Conservation (phyloP, 176 grass and related monocot genomes). For the Paspalum notatum region DNA sequence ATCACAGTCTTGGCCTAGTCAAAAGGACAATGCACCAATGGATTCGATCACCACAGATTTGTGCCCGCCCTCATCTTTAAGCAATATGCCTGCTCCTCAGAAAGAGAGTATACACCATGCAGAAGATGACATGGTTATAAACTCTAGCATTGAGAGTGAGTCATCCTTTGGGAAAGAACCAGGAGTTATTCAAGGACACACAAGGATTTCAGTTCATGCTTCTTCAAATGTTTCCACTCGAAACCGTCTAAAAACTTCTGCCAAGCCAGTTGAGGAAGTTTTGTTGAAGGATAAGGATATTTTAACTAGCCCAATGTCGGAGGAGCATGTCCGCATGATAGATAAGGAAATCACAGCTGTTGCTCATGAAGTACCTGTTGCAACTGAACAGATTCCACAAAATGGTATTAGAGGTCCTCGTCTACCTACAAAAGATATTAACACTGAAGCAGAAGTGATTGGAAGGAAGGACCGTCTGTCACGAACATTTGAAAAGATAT, state of each 20-base stretch:
- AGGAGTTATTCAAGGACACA: conserved; percentile 26
- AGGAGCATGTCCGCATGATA: conserved; percentile 38
- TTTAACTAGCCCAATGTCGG: neutral
- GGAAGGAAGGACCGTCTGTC: conserved; percentile 43
- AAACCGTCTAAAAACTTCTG: conserved; percentile 50
- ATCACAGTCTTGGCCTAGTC: conserved; percentile 45
- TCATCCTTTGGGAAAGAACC: conserved; percentile 51
- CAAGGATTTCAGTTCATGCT: conserved; percentile 39
- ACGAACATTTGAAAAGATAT: conserved; percentile 50
- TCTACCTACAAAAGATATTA: conserved; percentile 46
- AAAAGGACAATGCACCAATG: conserved; percentile 50
- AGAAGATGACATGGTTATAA: conserved; percentile 50
- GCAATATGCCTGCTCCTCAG: conserved; percentile 25
- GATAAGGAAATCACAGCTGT: conserved; percentile 42
- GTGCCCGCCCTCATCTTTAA: conserved; percentile 35
- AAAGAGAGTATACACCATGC: conserved; percentile 30
- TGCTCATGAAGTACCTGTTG: conserved; percentile 39
- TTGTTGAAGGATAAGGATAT: conserved; percentile 37
- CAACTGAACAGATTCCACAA: conserved; percentile 40
- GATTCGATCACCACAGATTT: conserved; percentile 24
- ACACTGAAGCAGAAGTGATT: conserved; percentile 37
- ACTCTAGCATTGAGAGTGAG: conserved; percentile 41
- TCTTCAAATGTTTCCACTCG: conserved; percentile 44
- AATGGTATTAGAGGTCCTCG: conserved; percentile 48
- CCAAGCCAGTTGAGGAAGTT: conserved; percentile 38